Percentiles rank a stretch among this genome's conserved stretches.
phyloP scores from a whole-genome alignment of 1,284 basidiomycete species.

The Porodaedalea pini region DNA sequence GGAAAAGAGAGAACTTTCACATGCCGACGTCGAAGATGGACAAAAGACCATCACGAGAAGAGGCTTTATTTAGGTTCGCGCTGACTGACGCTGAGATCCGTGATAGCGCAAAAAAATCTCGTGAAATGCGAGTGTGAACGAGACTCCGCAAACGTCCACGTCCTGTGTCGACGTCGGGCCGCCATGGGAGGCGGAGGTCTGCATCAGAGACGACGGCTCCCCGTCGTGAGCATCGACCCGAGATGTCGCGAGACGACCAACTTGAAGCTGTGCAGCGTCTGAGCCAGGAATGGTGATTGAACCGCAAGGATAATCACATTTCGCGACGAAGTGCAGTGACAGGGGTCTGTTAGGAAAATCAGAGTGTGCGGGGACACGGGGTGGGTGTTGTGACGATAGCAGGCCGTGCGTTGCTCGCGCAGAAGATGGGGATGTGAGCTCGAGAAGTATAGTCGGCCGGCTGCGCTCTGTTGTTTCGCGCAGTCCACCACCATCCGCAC shows the following conservation, averaged over 20 bases:
- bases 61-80: too few species aligned
- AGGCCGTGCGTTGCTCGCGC: background rate
- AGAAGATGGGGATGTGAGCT: background rate
- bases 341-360: background rate
- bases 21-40: background rate
- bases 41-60: too few species aligned
- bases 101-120: background rate
- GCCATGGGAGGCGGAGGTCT: background rate
- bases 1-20: too few species aligned
- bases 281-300: background rate
- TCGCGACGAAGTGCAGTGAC: background rate
- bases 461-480: background rate
- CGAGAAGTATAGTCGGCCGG: background rate
- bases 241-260: background rate
- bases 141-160: background rate
- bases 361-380: background rate
- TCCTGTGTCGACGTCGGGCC: background rate
- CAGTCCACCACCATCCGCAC: background rate
- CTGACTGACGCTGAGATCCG: too few species aligned
- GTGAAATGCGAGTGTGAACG: background rate
- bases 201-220: background rate
- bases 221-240: background rate
- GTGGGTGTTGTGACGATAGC: background rate
- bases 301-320: background rate
- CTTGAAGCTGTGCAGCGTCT: background rate